phyloP scores from a whole-genome alignment of 2,329 filamentous ascomycete species.

The Botrytis porri region DNA sequence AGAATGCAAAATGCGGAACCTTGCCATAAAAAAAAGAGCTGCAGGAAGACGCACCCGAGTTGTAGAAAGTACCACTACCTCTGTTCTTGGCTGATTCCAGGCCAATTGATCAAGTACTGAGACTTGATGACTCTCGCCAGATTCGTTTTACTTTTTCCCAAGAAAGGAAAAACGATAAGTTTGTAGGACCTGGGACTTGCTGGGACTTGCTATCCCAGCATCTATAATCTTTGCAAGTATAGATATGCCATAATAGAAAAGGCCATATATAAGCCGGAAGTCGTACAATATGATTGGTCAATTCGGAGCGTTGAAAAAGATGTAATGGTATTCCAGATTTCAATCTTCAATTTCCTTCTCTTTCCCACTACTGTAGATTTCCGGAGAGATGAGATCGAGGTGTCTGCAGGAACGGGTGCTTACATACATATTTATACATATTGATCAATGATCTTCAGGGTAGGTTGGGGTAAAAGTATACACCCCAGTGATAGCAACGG shows the following conservation, averaged over 20 bases:
- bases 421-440: conserved; percentile 33
- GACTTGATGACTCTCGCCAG: conserved; percentile 16
- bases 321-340: conserved; percentile 24
- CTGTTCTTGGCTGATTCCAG: conserved; percentile 17
- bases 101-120: conserved; percentile 17
- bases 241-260: background rate
- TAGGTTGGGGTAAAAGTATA: conserved; percentile 33
- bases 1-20: conserved; percentile 5
- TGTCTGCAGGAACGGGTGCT: conserved; percentile 35
- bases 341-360: conserved; percentile 26
- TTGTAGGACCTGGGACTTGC: background rate
- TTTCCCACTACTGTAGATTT: conserved; percentile 25
- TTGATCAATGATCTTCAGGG: conserved; percentile 23
- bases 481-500: conserved; percentile 23
- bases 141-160: conserved; percentile 24
- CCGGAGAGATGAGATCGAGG: conserved; percentile 30
- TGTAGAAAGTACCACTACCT: conserved; percentile 27
- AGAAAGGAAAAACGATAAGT: background rate
- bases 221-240: background rate
- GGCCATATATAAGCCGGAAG: conserved; percentile 7
- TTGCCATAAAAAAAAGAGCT: conserved; percentile 25
- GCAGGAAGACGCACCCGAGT: conserved; percentile 28
- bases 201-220: background rate
- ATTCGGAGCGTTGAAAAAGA: conserved; percentile 23
- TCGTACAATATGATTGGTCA: conserved; percentile 27